Evolutionary conservation across 495 filamentous ascomycete genomes (phyloP), one percentile per base, ranked within the genome.

Genomic region (Penicillium antarcticum): DNA sequence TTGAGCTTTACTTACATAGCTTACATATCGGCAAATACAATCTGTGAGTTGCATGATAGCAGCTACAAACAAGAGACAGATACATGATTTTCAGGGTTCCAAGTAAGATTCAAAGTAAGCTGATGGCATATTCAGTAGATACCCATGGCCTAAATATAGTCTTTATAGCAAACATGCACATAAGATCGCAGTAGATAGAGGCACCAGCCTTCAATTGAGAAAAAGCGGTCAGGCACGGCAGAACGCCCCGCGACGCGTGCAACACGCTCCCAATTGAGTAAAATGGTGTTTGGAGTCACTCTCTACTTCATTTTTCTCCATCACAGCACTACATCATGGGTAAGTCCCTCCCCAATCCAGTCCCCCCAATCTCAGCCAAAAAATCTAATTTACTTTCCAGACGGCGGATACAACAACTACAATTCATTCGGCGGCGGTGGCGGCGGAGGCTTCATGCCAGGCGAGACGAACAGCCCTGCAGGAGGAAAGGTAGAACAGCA

Each of bases 391-490:
- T 32, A 14, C 14, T 31, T 14, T 19, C 4, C 33, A 73, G 70
- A 73, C 43, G 57, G 57, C 21, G 57, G 50, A 12, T 70, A 66
- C 56, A 57, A 53, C 44, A 65, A 70, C 46, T 85, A 83, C 64
- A 70, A 71, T 34, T 79, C 80, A n/a, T 86, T 80, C 58, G 80
- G 77, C 42, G 76, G 74, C 45, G 78, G 75, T 32, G 84, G 84
- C 31, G 85, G 87, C 42, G 86, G 86, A 32, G 87, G 87, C 21
- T 89, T 88, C 61, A 77, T 88, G 70, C 61, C 70, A 9, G 74
- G 74, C 21, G 74, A 77, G 49, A 75, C 60, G 42, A 79, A 68
- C 58, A 76, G 71, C 45, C 77, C 75, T 43, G 67, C 73, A 1
- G 72, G 70, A 42, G 70, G 70, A 61, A 73, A 68, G 61, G 74